Evolutionary conservation across 1,284 basidiomycete genomes (phyloP).

Genomic region (Heterobasidion parviporum): DNA sequence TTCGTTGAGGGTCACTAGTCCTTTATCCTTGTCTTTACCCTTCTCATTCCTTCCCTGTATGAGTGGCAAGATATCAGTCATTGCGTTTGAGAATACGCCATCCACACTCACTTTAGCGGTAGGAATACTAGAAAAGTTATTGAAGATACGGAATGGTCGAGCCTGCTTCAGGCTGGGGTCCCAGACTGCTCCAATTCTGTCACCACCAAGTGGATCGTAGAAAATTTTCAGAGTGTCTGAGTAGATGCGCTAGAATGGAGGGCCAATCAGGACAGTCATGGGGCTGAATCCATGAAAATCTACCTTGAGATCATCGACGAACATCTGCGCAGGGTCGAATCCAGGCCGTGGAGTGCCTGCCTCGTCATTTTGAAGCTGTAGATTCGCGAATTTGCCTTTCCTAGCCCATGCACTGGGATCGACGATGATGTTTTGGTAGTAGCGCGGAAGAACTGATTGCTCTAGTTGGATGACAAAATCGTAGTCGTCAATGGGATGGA

Average conservation of each 20-base stretch:
- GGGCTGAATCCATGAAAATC: constrained; percentile 13
- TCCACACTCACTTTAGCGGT: constrained; percentile 21
- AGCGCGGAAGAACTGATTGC: constrained; percentile 59
- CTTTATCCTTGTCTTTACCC: constrained; percentile 46
- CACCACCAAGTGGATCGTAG: constrained; percentile 79
- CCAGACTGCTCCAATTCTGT: constrained; percentile 80
- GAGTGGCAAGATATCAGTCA: background rate
- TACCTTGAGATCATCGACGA: constrained; percentile 70
- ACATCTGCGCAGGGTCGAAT: constrained; percentile 74
- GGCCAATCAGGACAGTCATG: constrained; percentile 5
- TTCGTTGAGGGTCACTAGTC: constrained; percentile 68
- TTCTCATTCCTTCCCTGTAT: constrained; percentile 17
- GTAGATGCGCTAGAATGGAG: constrained; percentile 53
- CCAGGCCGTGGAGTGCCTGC: constrained; percentile 42
- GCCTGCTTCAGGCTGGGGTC: constrained; percentile 58
- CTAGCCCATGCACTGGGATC: constrained; percentile 38
- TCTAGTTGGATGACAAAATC: constrained; percentile 81
- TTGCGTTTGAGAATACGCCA: background rate
- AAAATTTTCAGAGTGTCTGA: constrained; percentile 79
- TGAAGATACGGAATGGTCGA: constrained; percentile 73
- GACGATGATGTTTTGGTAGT: constrained; percentile 54
- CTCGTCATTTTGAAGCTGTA: constrained; percentile 22
- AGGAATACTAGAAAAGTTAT: constrained; percentile 71
- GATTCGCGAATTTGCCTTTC: constrained; percentile 41
- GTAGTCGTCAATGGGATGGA: constrained; percentile 79